Percentiles rank a stretch among this genome's conserved stretches.
Conservation (phyloP, 2,329 filamentous ascomycete genomes). For the Chalaropsis thielavioides region DNA sequence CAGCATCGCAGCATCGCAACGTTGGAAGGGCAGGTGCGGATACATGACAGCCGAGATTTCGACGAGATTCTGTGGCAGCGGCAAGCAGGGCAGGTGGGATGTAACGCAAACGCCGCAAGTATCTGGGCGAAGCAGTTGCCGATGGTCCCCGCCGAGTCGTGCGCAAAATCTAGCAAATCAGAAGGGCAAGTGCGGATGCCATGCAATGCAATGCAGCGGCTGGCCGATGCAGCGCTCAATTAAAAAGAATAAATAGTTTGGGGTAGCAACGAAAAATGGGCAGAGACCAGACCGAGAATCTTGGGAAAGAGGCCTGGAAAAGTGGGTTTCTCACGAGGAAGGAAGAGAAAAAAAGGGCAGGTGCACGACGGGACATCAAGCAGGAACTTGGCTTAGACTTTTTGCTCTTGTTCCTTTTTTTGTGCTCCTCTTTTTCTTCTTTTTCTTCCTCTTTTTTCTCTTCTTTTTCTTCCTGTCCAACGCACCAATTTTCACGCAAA, state of each 20-base stretch:
- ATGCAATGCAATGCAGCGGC: no score
- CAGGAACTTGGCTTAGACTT: constrained; percentile 21
- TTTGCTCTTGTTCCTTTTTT: neutral
- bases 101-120: no score
- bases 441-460: neutral
- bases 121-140: neutral
- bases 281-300: no score
- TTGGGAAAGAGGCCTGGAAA: neutral
- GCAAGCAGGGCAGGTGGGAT: no score
- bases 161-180: neutral
- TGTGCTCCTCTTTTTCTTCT: neutral
- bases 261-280: no score
- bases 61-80: no score
- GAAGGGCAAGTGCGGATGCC: neutral
- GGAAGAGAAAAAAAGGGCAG: neutral
- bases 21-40: no score
- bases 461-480: neutral
- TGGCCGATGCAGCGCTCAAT: no score
- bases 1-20: no score
- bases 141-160: neutral
- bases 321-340: neutral
- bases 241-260: no score
- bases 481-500: neutral
- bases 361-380: neutral
- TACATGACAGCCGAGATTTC: no score